These are phyloP conservation scores for Datura wrightii DNA, from an alignment of 257 asterid species.

Conservation along the genomic window DNA sequence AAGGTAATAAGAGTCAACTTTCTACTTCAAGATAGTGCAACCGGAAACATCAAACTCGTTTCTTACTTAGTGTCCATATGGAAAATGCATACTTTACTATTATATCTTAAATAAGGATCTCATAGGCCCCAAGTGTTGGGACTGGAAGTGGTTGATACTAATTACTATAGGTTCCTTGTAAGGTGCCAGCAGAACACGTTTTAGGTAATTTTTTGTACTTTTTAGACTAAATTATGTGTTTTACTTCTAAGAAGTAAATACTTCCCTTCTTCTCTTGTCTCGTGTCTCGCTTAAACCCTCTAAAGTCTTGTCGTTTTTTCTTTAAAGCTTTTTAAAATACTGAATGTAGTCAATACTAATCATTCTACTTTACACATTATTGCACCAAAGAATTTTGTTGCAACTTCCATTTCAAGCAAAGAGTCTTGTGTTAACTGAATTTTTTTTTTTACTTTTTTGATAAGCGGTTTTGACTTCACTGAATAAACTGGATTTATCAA, in stretches of 20 bases:
- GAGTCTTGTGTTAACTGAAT: neutral
- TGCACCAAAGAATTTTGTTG: neutral
- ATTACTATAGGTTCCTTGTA: neutral
- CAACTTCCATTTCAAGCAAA: neutral
- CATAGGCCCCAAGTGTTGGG: neutral
- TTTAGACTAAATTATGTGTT: neutral
- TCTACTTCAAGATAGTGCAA: neutral
- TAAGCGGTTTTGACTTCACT: neutral
- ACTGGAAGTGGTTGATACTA: neutral
- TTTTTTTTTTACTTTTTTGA: neutral
- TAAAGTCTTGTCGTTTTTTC: neutral
- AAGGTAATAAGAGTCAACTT: neutral
- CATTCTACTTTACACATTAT: neutral
- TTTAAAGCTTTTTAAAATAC: neutral
- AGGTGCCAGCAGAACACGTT: neutral
- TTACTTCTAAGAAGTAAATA: neutral
- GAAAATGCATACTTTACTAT: neutral
- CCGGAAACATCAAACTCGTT: neutral
- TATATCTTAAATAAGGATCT: slow-evolving; percentile 5
- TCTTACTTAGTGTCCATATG: neutral
- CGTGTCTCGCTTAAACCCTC: neutral
- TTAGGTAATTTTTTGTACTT: neutral
- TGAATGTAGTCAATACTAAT: neutral
- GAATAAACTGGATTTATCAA: neutral
- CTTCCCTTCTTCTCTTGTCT: neutral